A percentile compares a stretch with the other conserved stretches of the same genome.
Conservation (phyloP, 2,329 filamentous ascomycete species). For the Aspergillus sp. region DNA sequence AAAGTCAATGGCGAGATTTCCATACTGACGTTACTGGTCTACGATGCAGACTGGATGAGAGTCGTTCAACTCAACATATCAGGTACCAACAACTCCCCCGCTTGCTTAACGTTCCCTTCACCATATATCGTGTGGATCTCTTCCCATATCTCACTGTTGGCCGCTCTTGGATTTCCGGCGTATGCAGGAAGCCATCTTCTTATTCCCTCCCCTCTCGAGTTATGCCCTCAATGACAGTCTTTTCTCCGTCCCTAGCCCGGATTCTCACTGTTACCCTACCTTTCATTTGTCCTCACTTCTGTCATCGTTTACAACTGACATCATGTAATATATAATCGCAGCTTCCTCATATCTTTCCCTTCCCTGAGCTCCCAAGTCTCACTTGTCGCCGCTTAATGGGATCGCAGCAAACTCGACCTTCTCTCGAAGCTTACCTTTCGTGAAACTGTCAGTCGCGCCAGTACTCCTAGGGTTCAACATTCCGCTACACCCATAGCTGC, state of each 20-base stretch:
- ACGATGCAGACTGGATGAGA: constrained; percentile 22
- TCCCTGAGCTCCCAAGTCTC: not conserved
- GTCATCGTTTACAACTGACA: not conserved
- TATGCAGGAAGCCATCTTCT: not conserved
- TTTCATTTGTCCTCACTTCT: not conserved
- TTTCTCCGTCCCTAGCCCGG: not conserved
- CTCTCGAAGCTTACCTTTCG: not conserved
- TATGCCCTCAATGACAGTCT: not conserved
- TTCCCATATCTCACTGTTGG: not conserved
- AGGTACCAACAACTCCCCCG: not conserved
- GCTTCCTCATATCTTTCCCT: not conserved
- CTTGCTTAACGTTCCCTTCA: not conserved
- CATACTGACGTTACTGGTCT: constrained; percentile 13
- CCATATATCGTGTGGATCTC: not conserved
- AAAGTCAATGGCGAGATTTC: constrained; percentile 6
- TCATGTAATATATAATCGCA: not conserved
- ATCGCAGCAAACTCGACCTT: not conserved
- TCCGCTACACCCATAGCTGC: not conserved
- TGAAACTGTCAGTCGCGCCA: not conserved
- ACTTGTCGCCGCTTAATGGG: not conserved
- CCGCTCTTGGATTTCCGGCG: not conserved
- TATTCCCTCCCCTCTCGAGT: not conserved
- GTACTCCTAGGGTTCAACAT: too few species aligned
- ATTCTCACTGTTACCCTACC: not conserved
- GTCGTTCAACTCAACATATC: not conserved